These are phyloP conservation scores for Prunus fruticosa DNA, from an alignment of 306 rosid species.

Conservation along the genomic window DNA sequence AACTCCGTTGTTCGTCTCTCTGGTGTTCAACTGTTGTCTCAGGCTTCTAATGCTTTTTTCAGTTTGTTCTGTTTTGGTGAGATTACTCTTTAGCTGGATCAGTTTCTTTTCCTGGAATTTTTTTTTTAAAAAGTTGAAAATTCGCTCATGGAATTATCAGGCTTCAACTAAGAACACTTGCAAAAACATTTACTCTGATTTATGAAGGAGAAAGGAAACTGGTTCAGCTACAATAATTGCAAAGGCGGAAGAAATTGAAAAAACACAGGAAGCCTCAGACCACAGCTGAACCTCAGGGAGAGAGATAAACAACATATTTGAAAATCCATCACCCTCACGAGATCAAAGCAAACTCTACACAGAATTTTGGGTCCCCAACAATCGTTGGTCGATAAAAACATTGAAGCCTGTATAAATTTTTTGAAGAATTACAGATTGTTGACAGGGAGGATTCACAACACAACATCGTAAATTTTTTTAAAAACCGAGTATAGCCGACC, in stretches of 20 bases:
- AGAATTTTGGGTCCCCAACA: no score
- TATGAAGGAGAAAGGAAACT: background rate
- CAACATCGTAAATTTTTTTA: no score
- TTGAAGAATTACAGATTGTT: no score
- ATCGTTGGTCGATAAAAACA: no score
- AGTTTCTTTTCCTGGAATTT: background rate
- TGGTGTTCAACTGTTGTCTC: background rate
- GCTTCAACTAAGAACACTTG: no score
- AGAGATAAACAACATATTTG: background rate
- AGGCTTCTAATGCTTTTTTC: background rate
- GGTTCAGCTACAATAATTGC: background rate
- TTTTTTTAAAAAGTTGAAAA: no score
- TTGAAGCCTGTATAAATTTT: no score
- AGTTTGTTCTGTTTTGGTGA: background rate
- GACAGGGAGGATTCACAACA: no score
- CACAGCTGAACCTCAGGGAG: background rate
- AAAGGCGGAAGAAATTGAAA: background rate
- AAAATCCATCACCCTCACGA: background rate
- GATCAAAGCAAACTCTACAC: background rate
- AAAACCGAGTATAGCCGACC: rapidly evolving
- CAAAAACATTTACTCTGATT: background rate
- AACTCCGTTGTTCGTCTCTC: background rate
- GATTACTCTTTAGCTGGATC: background rate
- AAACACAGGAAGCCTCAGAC: background rate
- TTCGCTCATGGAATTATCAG: no score